Base-by-base conservation (phyloP, 2,329 filamentous ascomycete genomes). In the Stenocarpella maydis region DNA sequence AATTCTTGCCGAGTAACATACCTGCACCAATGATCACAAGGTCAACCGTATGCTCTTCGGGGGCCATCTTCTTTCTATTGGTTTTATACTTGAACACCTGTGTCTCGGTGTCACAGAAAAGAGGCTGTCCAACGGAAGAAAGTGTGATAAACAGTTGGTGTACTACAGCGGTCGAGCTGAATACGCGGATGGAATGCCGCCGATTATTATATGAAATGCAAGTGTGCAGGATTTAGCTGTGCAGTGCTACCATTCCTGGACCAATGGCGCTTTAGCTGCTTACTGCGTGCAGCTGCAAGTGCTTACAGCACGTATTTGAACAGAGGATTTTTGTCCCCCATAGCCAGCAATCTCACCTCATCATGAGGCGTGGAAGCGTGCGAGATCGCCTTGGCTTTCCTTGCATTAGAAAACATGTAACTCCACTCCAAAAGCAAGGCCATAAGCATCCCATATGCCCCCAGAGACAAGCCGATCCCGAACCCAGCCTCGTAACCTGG, bases 21-120 rank as follows among this genome's bases (percentile, higher is more conserved):
- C 83, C 83, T 28, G 83, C 82, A 43, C 77, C 77, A 39, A 78
- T 70, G 10, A 78, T 73, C 4, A 81, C 73, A 37, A 82, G 71
- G 70, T 81, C 43, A 39, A 53, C 21, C 3, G 39, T 26, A 21
- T 65, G 53, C 15, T 71, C 60, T 24, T 43, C 39, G 21, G 15
- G 5, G 19, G 37, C 26, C 24, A 21, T 50, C 5, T 26, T 34
- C 14, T 7, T 1, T 21, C 31, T 12, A 6, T 14, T 4, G 21
- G n/a, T n/a, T n/a, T n/a, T 5, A 14, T 15, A n/a, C 17, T 4
- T 1, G n/a, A n/a, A 37, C 28, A 34, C 31, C 24, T 61, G 4
- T 31, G 2, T 26, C 9, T 58, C 1, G 39, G 39, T 21, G 17
- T 55, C 19, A 28, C 17, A 60, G n/a, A 7, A 7, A 43, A n/a